Base-by-base conservation (phyloP, 2,329 filamentous ascomycete genomes). In the Zasmidium angulare region DNA sequence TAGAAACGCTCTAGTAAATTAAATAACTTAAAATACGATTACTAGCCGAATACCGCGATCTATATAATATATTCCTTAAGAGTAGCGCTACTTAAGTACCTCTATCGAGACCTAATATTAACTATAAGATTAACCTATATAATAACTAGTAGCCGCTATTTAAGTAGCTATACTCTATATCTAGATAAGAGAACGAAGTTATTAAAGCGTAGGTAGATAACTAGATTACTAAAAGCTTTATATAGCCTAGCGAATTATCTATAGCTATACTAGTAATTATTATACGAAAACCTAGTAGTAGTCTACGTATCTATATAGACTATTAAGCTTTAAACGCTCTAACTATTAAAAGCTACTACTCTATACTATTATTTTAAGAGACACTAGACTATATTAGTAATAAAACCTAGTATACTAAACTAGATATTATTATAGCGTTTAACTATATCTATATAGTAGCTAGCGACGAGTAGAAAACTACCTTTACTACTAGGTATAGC, bases 291-390 rank as follows among this genome's bases (percentile, higher is more conserved):
- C 56, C 20, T 6, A 19, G 50, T 14, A 19, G 47, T 3, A 22
- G 51, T 1, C 46, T 59, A 40, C 36, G 36, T 1, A 10, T 55
- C 2, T 55, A 23, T 29, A 29, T 50, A 1, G 29, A 59, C 19
- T 59, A 55, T 17, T 2, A 36, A 1, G 51, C 14, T 2, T 29
- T 59, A 14, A 59, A 59, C 23, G 47, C 26, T 1, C 2, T 59
- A 1, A 59, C 36, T 2, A 47, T 50, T 22, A 59, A 59, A 47
- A 51, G 40, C 19, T 2, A 46, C 7, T 59, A 59, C 3, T 36
- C 55, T 31, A 51, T 55, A 2, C 7, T 19, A 1, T 10, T 23
- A n/a, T n/a, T n/a, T n/a, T n/a, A n/a, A n/a, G n/a, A n/a, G n/a
- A n/a, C n/a, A n/a, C n/a, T n/a, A n/a, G n/a, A n/a, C n/a, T n/a